A percentile compares a stretch with the other conserved stretches of the same genome.
These are phyloP conservation scores for Paracorniculantispora psalliotae DNA, from an alignment of 2,329 filamentous ascomycete species.

Conservation along the genomic window DNA sequence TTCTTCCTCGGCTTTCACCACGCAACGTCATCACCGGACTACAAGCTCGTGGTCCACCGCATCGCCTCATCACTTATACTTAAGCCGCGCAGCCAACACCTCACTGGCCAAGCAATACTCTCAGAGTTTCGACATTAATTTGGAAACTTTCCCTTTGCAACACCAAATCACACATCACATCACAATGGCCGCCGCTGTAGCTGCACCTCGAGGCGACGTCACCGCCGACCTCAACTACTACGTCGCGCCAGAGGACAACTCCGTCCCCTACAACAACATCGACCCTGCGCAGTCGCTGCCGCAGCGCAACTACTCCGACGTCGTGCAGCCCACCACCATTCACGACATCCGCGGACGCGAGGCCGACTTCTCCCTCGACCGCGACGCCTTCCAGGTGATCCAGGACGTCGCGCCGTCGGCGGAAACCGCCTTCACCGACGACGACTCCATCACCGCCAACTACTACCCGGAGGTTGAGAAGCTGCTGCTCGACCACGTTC, in stretches of 20 bases:
- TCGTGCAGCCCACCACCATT: conserved; percentile 51
- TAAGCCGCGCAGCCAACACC: not conserved
- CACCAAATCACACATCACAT: conserved; percentile 7
- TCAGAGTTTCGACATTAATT: too few relatives aligned
- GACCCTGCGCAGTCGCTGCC: conserved; percentile 59
- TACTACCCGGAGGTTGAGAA: conserved; percentile 85
- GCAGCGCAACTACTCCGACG: conserved; percentile 58
- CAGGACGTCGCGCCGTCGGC: conserved; percentile 51
- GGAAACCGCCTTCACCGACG: conserved; percentile 59
- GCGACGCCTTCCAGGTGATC: conserved; percentile 68
- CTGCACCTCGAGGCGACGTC: conserved; percentile 55
- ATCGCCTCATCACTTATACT: not conserved
- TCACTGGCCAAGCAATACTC: not conserved
- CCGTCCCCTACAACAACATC: conserved; percentile 61
- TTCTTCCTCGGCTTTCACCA: too few relatives aligned
- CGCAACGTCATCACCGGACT: too few relatives aligned
- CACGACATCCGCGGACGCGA: conserved; percentile 71
- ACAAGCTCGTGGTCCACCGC: too few relatives aligned
- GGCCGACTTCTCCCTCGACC: conserved; percentile 60
- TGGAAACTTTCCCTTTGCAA: too few relatives aligned
- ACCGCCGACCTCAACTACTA: conserved; percentile 63
- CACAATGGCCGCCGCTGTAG: conserved; percentile 34
- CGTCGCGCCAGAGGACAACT: conserved; percentile 53
- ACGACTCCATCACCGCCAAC: conserved; percentile 60
- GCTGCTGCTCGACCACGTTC: conserved; percentile 62